Conservation (phyloP, 805 yeast genomes). For the Lachancea fermentati region DNA sequence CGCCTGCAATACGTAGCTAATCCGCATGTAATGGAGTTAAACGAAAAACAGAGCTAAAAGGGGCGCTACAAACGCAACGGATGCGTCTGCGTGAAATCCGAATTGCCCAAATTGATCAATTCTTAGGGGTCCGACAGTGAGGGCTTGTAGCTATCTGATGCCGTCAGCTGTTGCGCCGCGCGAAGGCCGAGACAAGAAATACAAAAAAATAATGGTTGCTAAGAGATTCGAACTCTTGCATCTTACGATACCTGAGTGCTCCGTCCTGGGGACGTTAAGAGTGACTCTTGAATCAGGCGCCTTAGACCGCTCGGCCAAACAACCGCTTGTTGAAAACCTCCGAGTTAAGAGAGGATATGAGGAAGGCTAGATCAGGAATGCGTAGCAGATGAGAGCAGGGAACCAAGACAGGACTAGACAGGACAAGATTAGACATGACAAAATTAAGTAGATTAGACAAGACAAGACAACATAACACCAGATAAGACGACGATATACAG, state of each 20-base stretch:
- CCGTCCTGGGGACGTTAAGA: slow-evolving; percentile 21
- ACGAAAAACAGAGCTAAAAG: not conserved
- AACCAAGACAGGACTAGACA: too few species aligned
- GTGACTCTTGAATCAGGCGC: slow-evolving; percentile 28
- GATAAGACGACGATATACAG: too few species aligned
- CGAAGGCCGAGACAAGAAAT: too few species aligned
- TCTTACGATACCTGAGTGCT: slow-evolving; percentile 28
- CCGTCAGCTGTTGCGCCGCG: too few species aligned
- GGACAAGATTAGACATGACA: too few species aligned
- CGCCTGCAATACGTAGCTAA: too few species aligned
- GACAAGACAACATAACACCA: too few species aligned
- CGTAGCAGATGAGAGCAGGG: too few species aligned
- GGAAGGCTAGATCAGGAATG: not conserved
- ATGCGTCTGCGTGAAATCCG: not conserved
- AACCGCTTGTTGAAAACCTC: slow-evolving; percentile 13
- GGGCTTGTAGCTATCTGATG: too few species aligned
- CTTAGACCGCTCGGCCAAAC: slow-evolving; percentile 32
- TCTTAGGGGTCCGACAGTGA: too few species aligned
- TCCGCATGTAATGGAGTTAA: not conserved
- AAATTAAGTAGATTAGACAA: too few species aligned
- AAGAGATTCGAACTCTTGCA: slow-evolving; percentile 30
- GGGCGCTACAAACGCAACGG: not conserved
- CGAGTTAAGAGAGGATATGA: not conserved
- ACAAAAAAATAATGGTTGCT: slow-evolving; percentile 24
- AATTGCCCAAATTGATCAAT: too few species aligned